Conservation (phyloP, 139 green algal genomes). For the Haematococcus sp. region DNA sequence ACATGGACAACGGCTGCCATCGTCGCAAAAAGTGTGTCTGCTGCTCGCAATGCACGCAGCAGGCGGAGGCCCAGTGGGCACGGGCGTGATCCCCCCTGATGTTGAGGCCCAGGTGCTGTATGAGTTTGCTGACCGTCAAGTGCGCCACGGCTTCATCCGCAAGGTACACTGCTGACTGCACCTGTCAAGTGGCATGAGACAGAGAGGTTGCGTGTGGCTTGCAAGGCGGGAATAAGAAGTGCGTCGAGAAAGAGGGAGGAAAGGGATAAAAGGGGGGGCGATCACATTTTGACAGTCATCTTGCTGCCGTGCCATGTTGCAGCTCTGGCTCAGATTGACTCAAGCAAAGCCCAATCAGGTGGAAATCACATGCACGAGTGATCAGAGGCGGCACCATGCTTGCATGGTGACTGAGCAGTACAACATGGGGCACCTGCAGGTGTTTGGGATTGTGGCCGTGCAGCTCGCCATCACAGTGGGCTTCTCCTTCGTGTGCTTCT, state of each 20-base stretch:
- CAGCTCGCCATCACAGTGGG: slow-evolving; percentile 55
- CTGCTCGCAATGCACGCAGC: background rate
- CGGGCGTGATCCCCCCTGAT: slow-evolving; percentile 1
- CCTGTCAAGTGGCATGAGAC: no score
- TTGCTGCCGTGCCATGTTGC: background rate
- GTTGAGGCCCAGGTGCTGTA: slow-evolving; percentile 21
- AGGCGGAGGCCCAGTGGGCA: slow-evolving; percentile 6
- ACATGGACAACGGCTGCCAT: no score
- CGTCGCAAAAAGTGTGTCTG: no score
- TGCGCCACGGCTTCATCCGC: slow-evolving; percentile 54
- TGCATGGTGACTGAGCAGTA: background rate
- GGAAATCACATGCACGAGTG: no score
- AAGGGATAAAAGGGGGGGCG: no score
- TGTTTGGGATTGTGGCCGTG: slow-evolving; percentile 43
- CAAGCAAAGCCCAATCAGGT: no score
- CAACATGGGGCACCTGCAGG: background rate
- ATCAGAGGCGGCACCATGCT: no score
- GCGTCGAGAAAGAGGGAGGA: no score
- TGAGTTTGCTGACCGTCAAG: slow-evolving; percentile 6
- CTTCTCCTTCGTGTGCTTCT: slow-evolving; percentile 48
- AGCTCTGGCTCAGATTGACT: no score
- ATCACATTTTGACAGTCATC: no score
- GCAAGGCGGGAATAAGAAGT: no score
- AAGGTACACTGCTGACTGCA: slow-evolving; percentile 50
- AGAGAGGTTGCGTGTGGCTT: no score